Conservation (phyloP, 805 yeast species). For the Yarrowia sp. region DNA sequence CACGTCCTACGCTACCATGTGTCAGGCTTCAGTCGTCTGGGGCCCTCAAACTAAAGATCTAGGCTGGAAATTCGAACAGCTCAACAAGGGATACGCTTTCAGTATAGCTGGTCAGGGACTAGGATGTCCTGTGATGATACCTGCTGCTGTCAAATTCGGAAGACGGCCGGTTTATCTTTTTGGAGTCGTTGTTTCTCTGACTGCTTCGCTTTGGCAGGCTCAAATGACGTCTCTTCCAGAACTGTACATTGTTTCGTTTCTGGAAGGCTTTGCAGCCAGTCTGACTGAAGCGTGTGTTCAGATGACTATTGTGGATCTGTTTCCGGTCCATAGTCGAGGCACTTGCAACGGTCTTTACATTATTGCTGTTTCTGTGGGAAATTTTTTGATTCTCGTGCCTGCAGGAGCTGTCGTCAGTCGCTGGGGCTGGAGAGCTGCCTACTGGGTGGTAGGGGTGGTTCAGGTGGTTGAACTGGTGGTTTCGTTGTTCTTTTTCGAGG, state of each 20-base stretch:
- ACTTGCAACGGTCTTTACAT: constrained; percentile 31
- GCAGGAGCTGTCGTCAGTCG: constrained; percentile 31
- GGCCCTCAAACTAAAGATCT: constrained; percentile 20
- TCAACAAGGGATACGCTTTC: constrained; percentile 27
- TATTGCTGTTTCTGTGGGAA: constrained; percentile 32
- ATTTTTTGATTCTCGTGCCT: constrained; percentile 31
- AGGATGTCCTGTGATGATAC: constrained; percentile 28
- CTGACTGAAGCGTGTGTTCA: constrained; percentile 30
- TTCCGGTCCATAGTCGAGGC: constrained; percentile 33
- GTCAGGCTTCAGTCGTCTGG: constrained; percentile 26
- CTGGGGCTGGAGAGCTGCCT: constrained; percentile 33
- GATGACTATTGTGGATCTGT: constrained; percentile 31
- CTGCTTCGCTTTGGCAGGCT: constrained; percentile 25
- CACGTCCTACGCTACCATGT: constrained; percentile 15
- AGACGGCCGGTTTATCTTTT: constrained; percentile 27
- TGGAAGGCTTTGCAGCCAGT: constrained; percentile 24
- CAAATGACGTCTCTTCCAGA: constrained; percentile 23
- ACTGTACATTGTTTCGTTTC: constrained; percentile 20
- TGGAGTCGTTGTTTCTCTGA: constrained; percentile 3
- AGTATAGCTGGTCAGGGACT: constrained; percentile 26
- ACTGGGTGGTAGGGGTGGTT: constrained; percentile 29
- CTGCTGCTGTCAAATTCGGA: constrained; percentile 27
- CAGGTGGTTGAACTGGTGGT: constrained; percentile 26
- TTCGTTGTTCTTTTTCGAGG: constrained; percentile 29
- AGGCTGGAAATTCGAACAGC: constrained; percentile 24